phyloP scores from a whole-genome alignment of 805 yeast species.

The Saturnispora dispora region DNA sequence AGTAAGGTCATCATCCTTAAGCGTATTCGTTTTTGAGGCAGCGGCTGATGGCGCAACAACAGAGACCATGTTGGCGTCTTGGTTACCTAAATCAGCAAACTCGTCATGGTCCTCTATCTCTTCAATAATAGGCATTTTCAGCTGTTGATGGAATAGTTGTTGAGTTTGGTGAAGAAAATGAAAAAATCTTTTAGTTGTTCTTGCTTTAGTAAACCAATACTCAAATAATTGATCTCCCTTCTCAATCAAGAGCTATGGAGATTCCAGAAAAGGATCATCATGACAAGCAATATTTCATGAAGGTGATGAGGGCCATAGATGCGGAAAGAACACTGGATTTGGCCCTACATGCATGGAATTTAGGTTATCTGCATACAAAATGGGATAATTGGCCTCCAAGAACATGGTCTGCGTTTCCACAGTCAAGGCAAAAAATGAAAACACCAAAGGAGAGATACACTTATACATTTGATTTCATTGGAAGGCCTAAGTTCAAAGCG shows the following conservation, averaged over 20 bases:
- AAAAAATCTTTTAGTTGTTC: background rate
- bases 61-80: slow-evolving; percentile 81
- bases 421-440: background rate
- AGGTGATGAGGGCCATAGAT: slow-evolving; percentile 2
- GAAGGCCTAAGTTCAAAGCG: background rate
- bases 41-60: slow-evolving; percentile 62
- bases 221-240: background rate
- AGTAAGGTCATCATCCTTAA: slow-evolving; percentile 17
- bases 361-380: slow-evolving; percentile 1
- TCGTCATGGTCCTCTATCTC: slow-evolving; percentile 73
- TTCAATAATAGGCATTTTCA: slow-evolving; percentile 55
- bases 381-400: slow-evolving; percentile 6
- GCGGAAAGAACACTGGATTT: slow-evolving; percentile 1
- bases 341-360: slow-evolving; percentile 6
- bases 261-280: background rate
- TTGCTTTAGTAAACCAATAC: background rate
- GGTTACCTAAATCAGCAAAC: slow-evolving; percentile 40
- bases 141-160: background rate
- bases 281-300: background rate
- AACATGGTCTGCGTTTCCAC: slow-evolving; percentile 2
- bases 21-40: slow-evolving; percentile 55
- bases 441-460: background rate
- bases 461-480: slow-evolving; percentile 4
- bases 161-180: background rate
- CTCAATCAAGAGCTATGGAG: background rate